phyloP scores from a whole-genome alignment of 805 yeast genomes.

The Lipomyces yamanashiensis region DNA sequence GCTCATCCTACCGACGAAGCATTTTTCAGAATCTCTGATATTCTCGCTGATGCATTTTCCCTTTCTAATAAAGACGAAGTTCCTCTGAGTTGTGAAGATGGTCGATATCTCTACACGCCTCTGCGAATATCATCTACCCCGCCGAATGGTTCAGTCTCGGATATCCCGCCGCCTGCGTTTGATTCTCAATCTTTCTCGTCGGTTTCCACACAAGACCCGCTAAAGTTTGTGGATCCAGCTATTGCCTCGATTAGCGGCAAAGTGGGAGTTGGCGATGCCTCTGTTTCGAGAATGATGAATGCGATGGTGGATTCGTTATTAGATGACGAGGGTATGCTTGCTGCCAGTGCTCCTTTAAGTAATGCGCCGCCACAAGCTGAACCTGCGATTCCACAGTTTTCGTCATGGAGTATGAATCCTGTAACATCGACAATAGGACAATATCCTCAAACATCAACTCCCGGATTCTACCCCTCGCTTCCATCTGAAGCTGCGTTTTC shows the following conservation, averaged over 20 bases:
- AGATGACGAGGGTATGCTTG: conserved; percentile 14
- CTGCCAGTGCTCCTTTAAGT: neutral
- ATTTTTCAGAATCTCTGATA: conserved; percentile 22
- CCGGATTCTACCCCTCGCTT: neutral
- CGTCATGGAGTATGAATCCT: neutral
- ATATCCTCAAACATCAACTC: neutral
- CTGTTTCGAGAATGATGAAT: conserved; percentile 28
- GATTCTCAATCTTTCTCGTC: conserved; percentile 5
- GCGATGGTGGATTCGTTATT: conserved; percentile 36
- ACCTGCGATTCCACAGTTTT: neutral
- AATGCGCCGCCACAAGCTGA: too few relatives aligned
- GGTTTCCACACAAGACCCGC: neutral
- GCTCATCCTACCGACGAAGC: conserved; percentile 28
- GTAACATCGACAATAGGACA: neutral
- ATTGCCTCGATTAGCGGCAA: neutral
- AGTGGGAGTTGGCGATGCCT: neutral
- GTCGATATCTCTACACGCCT: conserved; percentile 5
- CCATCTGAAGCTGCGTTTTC: neutral
- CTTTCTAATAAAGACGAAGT: conserved; percentile 18
- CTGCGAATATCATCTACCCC: conserved; percentile 15
- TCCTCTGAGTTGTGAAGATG: conserved; percentile 25
- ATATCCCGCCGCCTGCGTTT: conserved; percentile 16
- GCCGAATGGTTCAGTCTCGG: neutral
- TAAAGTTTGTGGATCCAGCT: conserved; percentile 1
- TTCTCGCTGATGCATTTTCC: conserved; percentile 25